Conservation (phyloP, 768 basidiomycete genomes). For the Sporobolomyces roseus region DNA sequence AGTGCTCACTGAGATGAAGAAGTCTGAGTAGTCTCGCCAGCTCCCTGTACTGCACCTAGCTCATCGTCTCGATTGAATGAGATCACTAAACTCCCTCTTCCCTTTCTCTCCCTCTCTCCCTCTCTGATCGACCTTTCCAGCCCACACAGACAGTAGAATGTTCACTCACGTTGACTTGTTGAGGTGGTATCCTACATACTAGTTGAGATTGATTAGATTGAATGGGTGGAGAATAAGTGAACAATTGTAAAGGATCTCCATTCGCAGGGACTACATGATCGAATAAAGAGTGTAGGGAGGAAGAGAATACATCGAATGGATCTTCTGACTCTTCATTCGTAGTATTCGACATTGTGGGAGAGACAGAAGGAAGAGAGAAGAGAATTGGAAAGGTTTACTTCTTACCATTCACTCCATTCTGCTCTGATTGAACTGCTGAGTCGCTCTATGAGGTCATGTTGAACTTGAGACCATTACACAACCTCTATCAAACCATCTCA, state of each 20-base stretch:
- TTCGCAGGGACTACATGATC: slow-evolving; percentile 26
- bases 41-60: not conserved
- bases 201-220: not conserved
- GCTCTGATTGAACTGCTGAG: too few species aligned
- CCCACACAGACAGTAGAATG: not conserved
- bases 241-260: slow-evolving; percentile 22
- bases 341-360: not conserved
- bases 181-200: slow-evolving; percentile 26
- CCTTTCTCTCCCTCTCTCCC: not conserved
- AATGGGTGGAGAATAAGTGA: slow-evolving; percentile 17
- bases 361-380: not conserved
- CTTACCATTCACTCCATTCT: not conserved
- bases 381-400: not conserved
- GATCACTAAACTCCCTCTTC: not conserved
- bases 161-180: slow-evolving; percentile 9
- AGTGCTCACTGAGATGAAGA: too few species aligned
- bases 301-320: slow-evolving; percentile 16
- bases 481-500: slow-evolving; percentile 8
- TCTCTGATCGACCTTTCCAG: not conserved
- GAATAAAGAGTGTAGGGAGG: slow-evolving; percentile 14
- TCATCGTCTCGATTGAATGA: not conserved
- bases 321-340: slow-evolving; percentile 10
- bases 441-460: not conserved
- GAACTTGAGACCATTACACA: slow-evolving; percentile 6
- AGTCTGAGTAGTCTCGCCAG: not conserved